Evolutionary conservation across 1,284 basidiomycete species (phyloP), one percentile per base, ranked within the genome.

Genomic region (Pseudozyma hubeiensis): DNA sequence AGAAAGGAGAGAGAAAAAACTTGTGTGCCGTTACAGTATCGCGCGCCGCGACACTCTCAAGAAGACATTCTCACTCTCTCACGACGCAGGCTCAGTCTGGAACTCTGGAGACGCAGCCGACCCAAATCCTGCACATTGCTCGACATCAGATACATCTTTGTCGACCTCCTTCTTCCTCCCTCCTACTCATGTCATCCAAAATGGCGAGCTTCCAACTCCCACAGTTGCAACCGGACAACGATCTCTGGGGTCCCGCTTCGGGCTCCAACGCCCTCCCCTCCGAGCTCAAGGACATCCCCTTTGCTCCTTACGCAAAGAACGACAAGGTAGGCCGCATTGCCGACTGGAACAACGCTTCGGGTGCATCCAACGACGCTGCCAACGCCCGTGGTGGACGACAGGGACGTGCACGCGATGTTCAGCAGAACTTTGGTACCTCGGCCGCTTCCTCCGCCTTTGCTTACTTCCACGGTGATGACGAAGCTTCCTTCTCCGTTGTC

Each of bases 391-490:
- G 75, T 19, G 72, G 68, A 44, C 72, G 75, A 50, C 58, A 69
- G 51, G 71, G 71, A 48, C 74, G 74, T 53, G 73, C 77, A 33
- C 66, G 66, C 14, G 78, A 75, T 52, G 78, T 75, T n/a, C 68
- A 74, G 51, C 75, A 76, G 53, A 70, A 64, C 56, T 79, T 75
- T 35, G 78, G 77, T 48, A 70, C 70, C 17, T 58, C 64, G 11
- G 77, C 75, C n/a, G 69, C 73, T 17, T 65, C 69, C 33, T 95
- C 91, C 81, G 93, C 94, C n/a, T 98, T 98, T 84, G 93, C 94
- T 31, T 97, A 97, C 87, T 95, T 96, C 87, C 95, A 98, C 86
- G 94, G 93, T 73, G 96, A 99, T 86, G 96, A 99, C 84, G 97
- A 99, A 86, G 93, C 94, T 31, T 93, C 91, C 63, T 99, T 99